Conservation (phyloP, 164 flowering plant species). For the Berberis vulgaris region DNA sequence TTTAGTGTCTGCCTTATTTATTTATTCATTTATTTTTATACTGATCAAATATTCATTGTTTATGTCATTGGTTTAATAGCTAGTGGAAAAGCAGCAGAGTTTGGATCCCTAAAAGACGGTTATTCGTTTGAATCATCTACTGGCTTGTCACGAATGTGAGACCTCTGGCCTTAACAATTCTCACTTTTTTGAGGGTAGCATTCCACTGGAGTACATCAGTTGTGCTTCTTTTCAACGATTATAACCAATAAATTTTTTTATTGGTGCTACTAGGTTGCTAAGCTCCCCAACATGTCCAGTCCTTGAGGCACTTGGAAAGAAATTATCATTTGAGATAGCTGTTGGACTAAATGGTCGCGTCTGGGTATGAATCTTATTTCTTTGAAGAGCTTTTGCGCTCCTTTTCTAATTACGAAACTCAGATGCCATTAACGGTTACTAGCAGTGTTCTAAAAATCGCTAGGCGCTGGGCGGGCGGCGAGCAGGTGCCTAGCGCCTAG, state of each 20-base stretch:
- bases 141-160: conserved; percentile 78
- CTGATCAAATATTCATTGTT: background rate
- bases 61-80: conserved; percentile 26
- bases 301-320: conserved; percentile 86
- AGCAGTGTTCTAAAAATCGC: no score
- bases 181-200: no score
- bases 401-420: background rate
- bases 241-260: background rate
- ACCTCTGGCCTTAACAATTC: background rate
- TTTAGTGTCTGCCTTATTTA: background rate
- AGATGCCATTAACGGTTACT: background rate
- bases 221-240: background rate
- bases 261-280: conserved; percentile 44
- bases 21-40: background rate
- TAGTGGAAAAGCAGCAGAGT: conserved; percentile 81
- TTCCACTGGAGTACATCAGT: no score
- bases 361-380: conserved; percentile 48
- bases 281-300: conserved; percentile 92
- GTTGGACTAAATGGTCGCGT: conserved; percentile 93
- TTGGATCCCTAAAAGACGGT: conserved; percentile 81
- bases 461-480: no score
- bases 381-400: background rate
- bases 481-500: no score
- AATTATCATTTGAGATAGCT: conserved; percentile 88
- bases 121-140: conserved; percentile 87